phyloP scores from a whole-genome alignment of 768 basidiomycete genomes.

The Lactifluus volemus region DNA sequence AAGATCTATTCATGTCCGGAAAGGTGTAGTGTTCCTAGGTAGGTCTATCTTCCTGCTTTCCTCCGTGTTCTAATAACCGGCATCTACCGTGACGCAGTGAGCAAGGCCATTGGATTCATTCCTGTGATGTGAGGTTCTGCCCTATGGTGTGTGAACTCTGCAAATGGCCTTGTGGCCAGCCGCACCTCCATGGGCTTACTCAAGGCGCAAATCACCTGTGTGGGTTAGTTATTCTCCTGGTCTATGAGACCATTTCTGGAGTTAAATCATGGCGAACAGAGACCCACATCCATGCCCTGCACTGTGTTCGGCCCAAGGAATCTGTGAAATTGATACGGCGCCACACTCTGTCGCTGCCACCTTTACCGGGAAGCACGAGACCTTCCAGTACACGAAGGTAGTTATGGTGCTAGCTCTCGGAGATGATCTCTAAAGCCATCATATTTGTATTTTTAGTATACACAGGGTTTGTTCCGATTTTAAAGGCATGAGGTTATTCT shows the following conservation, averaged over 20 bases:
- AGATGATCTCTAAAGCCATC: neutral
- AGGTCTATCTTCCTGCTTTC: too few relatives aligned
- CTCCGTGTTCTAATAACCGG: too few relatives aligned
- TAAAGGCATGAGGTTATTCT: constrained; percentile 18
- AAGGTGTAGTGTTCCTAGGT: too few relatives aligned
- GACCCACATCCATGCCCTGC: constrained; percentile 40
- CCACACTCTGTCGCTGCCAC: constrained; percentile 56
- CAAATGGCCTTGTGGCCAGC: constrained; percentile 29
- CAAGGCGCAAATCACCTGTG: too few relatives aligned
- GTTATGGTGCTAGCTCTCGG: neutral
- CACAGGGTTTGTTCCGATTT: constrained; percentile 35
- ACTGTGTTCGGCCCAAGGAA: constrained; percentile 38
- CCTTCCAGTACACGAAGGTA: constrained; percentile 59
- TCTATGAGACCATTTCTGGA: too few relatives aligned
- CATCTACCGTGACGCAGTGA: constrained; percentile 28
- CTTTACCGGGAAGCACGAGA: constrained; percentile 50
- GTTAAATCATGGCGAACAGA: too few relatives aligned
- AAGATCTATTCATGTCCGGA: too few relatives aligned
- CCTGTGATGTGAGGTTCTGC: constrained; percentile 25
- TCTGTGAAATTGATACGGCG: constrained; percentile 49
- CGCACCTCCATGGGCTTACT: constrained; percentile 33
- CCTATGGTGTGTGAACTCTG: constrained; percentile 48
- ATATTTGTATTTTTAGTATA: constrained; percentile 32
- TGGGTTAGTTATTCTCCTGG: too few relatives aligned
- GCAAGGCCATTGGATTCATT: constrained; percentile 36